Evolutionary conservation across 306 rosid species (phyloP).

Genomic region (Vigna hirtella): DNA sequence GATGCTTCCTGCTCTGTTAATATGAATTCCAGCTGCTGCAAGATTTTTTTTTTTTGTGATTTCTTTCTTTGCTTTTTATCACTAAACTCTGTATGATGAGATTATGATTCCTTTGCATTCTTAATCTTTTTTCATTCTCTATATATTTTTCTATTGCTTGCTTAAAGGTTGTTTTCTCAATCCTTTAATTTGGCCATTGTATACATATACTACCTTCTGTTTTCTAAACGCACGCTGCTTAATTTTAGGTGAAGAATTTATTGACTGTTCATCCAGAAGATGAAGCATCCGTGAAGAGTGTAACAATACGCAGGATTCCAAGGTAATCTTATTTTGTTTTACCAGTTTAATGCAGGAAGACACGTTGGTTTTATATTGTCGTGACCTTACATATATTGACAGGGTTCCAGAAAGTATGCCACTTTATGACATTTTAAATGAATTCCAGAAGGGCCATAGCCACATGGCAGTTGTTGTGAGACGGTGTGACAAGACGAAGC

Average conservation of each 20-base stretch:
- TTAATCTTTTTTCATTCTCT: constrained; percentile 6
- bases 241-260: constrained; percentile 80
- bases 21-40: constrained; percentile 15
- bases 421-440: constrained; percentile 90
- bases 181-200: not conserved
- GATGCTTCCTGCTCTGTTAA: not conserved
- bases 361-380: constrained; percentile 28
- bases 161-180: not conserved
- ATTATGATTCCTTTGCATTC: constrained; percentile 16
- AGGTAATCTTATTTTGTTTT: constrained; percentile 60
- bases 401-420: constrained; percentile 94
- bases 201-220: not conserved
- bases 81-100: constrained; percentile 11
- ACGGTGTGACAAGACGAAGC: constrained; percentile 49
- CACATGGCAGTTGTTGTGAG: constrained; percentile 93
- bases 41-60: not conserved
- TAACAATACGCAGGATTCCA: constrained; percentile 89
- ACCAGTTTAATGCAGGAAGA: constrained; percentile 21
- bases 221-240: constrained; percentile 37
- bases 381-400: constrained; percentile 33
- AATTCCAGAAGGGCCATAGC: constrained; percentile 99
- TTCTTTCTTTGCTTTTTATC: not conserved
- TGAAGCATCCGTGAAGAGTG: constrained; percentile 78
- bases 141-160: not conserved
- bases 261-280: constrained; percentile 83